Conservation (phyloP, 2,329 filamentous ascomycete species). For the Colletotrichum tamarilloi region DNA sequence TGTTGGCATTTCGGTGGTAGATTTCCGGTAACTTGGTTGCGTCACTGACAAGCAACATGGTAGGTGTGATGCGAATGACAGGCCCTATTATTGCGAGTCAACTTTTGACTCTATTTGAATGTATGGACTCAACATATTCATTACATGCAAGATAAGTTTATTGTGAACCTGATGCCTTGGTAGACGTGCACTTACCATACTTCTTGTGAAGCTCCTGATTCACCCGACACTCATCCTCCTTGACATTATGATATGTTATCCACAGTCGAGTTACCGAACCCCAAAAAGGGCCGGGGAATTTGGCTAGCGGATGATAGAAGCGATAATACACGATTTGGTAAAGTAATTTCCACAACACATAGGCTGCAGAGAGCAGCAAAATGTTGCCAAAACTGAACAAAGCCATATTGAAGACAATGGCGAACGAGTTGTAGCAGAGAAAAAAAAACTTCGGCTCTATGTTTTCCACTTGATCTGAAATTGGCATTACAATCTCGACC, state of each 20-base stretch:
- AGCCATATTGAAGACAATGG: neutral
- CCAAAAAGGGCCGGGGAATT: slow-evolving; percentile 67
- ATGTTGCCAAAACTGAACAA: slow-evolving; percentile 39
- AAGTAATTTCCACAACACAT: slow-evolving; percentile 42
- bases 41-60: slow-evolving; percentile 63
- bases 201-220: slow-evolving; percentile 56
- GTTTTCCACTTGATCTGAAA: neutral
- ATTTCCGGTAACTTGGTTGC: slow-evolving; percentile 65
- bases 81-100: slow-evolving; percentile 50
- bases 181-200: slow-evolving; percentile 51
- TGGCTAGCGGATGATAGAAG: slow-evolving; percentile 62
- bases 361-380: slow-evolving; percentile 48
- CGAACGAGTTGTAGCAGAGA: neutral
- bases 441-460: neutral
- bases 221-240: slow-evolving; percentile 55
- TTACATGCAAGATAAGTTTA: no score
- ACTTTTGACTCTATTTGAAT: neutral
- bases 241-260: slow-evolving; percentile 63
- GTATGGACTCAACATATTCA: no score
- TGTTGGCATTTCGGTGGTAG: slow-evolving; percentile 66
- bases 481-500: neutral
- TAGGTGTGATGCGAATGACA: slow-evolving; percentile 63
- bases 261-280: slow-evolving; percentile 64
- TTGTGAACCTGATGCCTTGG: no score
- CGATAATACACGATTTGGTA: slow-evolving; percentile 62